Evolutionary conservation across 2,329 filamentous ascomycete species (phyloP), one percentile per base, ranked within the genome.

Genomic region (Conoideocrella luteorostrata): DNA sequence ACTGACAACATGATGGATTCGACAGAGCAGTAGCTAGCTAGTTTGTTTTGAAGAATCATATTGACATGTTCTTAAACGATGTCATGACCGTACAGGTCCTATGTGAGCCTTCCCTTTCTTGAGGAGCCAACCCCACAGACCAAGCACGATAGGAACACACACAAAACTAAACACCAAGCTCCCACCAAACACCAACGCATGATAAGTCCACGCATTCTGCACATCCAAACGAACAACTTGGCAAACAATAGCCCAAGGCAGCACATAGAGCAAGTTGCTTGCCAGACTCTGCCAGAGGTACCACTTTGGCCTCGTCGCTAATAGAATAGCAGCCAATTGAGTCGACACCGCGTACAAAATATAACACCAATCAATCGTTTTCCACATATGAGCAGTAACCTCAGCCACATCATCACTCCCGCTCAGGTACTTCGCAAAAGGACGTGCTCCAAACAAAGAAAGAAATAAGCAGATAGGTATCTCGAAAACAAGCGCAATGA

Each of bases 231-330:
- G 43, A n/a, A 61, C 62, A 4, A 63, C 67, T 40, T 71, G 75
- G 47, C 75, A 79, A 0, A 74, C 79, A 32, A 88, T 76, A 0
- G 83, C 82, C 82, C 83, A 88, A 0, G 82, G 83, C 3, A 88
- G 61, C 0, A 87, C 81, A 55, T 82, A 87, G 0, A 82, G 58
- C 0, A 88, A 38, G 52, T 87, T 88, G 6, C 81, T 84, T 0
- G 66, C 72, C 1, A 88, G 61, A 4, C 78, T 80, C 56, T 87
- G 82, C 46, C 74, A 78, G 0, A 87, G 66, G 55, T 86, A 88
- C 82, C 80, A 87, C 2, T 65, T 64, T 0, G 82, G 82, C 0
- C 71, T 63, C 0, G 82, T 85, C 0, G 83, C 78, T 0, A 86
- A 68, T 0, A 88, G 59, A 0, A 88, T 66, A 0, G 79, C 74